Evolutionary conservation across 345 rosid genomes (phyloP).

Genomic region (Aurinia saxatilis): DNA sequence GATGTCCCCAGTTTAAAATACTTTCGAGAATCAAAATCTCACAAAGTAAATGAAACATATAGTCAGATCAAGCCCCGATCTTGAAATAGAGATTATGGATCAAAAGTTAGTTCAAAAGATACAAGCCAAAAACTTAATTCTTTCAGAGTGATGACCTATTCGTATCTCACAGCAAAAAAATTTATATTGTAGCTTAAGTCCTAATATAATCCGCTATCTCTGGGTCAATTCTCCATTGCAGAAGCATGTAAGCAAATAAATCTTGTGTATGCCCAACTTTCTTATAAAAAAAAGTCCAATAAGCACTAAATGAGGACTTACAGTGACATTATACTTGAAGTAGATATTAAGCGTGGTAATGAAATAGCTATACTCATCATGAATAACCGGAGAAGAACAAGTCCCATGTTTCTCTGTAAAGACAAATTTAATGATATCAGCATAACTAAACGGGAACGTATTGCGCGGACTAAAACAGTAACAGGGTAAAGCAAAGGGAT

Average conservation of each 20-base stretch:
- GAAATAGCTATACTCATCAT: slow-evolving; percentile 78
- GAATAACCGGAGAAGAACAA: slow-evolving; percentile 69
- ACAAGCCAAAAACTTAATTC: background rate
- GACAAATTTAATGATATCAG: background rate
- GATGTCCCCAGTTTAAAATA: background rate
- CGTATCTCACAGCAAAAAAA: background rate
- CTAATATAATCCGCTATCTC: background rate
- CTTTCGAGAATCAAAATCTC: background rate
- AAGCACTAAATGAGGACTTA: slow-evolving; percentile 32
- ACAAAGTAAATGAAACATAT: background rate
- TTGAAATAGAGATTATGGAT: background rate
- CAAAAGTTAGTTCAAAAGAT: background rate
- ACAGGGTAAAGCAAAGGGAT: slow-evolving; percentile 5
- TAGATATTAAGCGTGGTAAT: slow-evolving; percentile 59
- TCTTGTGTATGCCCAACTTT: no score
- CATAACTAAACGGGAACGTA: slow-evolving; percentile 1
- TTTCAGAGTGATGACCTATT: background rate
- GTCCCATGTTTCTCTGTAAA: slow-evolving; percentile 93
- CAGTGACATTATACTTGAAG: slow-evolving; percentile 82
- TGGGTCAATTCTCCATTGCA: background rate
- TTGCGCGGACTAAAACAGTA: background rate
- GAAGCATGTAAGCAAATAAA: background rate
- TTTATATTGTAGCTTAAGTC: background rate
- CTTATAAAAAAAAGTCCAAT: no score
- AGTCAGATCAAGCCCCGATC: background rate